Evolutionary conservation across 257 asterid genomes (phyloP).

Genomic region (Paulownia fortunei): DNA sequence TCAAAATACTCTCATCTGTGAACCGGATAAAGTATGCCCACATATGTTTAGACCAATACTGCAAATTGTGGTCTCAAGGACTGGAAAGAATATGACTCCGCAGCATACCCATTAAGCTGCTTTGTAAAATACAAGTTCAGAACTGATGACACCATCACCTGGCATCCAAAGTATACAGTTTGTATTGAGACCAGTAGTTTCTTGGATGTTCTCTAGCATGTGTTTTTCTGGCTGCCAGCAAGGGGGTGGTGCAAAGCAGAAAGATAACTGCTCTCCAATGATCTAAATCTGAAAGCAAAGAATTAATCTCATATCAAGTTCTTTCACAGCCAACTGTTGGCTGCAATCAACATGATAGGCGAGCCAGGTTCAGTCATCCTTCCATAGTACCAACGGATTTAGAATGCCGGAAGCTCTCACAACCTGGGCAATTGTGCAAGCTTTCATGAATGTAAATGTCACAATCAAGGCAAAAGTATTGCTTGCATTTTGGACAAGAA

Average conservation of each 20-base stretch:
- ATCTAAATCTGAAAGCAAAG: not conserved
- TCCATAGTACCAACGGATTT: slow-evolving; percentile 37
- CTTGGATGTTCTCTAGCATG: not conserved
- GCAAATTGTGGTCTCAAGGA: not conserved
- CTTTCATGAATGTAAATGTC: slow-evolving; percentile 97
- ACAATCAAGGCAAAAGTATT: slow-evolving; percentile 87
- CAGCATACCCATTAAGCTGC: not conserved
- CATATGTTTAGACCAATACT: not conserved
- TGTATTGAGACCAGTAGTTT: not conserved
- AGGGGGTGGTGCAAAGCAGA: too few species aligned
- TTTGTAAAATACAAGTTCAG: not conserved
- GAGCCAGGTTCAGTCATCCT: slow-evolving; percentile 31
- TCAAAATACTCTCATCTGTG: not conserved
- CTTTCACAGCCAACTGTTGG: not conserved
- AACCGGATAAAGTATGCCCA: not conserved
- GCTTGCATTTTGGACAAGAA: slow-evolving; percentile 88
- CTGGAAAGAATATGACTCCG: not conserved
- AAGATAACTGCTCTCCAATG: not conserved
- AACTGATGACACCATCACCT: not conserved
- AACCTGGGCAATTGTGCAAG: slow-evolving; percentile 97
- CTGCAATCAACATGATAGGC: not conserved
- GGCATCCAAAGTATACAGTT: not conserved
- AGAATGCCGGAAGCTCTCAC: slow-evolving; percentile 81
- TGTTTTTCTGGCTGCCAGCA: not conserved
- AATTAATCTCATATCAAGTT: not conserved